phyloP scores from a whole-genome alignment of 2,329 filamentous ascomycete genomes.

The Colletotrichum sp. region DNA sequence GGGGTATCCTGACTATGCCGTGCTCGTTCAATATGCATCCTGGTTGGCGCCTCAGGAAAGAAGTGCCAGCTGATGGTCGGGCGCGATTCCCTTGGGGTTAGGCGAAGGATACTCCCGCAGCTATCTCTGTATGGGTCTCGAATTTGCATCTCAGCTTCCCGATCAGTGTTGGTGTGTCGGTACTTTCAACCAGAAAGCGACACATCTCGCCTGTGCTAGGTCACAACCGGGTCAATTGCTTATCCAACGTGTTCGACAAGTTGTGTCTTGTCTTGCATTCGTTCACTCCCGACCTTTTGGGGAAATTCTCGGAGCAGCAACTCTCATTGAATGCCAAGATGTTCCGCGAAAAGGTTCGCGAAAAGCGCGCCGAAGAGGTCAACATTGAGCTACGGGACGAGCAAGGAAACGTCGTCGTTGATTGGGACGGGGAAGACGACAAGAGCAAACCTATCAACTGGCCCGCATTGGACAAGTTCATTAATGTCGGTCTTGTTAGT shows the following conservation, averaged over 20 bases:
- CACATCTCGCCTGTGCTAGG: neutral
- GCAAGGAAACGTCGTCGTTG: slow-evolving; percentile 37
- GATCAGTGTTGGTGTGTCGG: neutral
- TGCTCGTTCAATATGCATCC: neutral
- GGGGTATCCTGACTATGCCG: neutral
- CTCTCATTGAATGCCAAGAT: neutral
- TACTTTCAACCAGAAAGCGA: neutral
- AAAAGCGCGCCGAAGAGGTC: neutral
- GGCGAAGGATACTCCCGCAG: neutral
- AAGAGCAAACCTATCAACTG: slow-evolving; percentile 55
- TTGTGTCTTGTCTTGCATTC: neutral
- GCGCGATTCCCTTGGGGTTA: neutral
- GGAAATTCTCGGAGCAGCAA: neutral
- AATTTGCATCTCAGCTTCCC: neutral
- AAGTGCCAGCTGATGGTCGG: neutral
- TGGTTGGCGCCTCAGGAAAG: neutral
- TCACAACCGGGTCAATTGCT: neutral
- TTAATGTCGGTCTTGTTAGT: slow-evolving; percentile 26
- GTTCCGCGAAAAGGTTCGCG: neutral
- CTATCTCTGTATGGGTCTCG: neutral
- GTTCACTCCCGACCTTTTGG: accelerated
- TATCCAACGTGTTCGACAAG: neutral
- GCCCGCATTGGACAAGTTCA: neutral
- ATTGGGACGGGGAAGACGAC: slow-evolving; percentile 65
- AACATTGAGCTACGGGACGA: neutral